Evolutionary conservation across 148 eudicot genomes (phyloP), one percentile per base, ranked within the genome.

Genomic region (Tetragonia tetragonoides): DNA sequence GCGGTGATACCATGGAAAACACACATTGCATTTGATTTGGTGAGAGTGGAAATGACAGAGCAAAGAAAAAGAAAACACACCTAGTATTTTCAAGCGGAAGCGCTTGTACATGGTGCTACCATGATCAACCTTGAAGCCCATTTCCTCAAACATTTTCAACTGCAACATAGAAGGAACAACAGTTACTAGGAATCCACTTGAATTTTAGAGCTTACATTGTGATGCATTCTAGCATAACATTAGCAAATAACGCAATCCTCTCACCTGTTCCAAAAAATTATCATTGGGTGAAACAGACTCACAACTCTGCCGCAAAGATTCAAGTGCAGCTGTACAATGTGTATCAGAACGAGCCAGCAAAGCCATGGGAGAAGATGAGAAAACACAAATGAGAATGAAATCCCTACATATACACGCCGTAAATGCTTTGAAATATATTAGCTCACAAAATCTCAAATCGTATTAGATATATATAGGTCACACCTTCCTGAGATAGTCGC

Each of bases 251-350:
- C 63, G 24, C 17, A 49, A 34, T 69, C 74, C 67, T 72, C 68
- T 82, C 79, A 91, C 98, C 97, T 94, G 98, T 54, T 94, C 97
- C 78, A 89, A 70, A 82, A 92, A 94, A 54, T 93, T 93, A 81
- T 95, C 99, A 77, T 95, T 95, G 67, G 98, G 99, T 84, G 92
- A 87, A 69, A 88, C 93, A 78, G 79, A 87, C 75, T 91, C 92
- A 74, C 87, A 89, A 84, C 97, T 86, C 82, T 90, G 83, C 68
- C 89, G 79, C 76, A 95, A 84, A 49, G 94, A 88, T 77, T 90
- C 92, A 72, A 95, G 85, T 12, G 97, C 99, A 90, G 80, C 99
- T 95, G 95, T 77, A 79, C 65, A 69, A 80, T 23, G 21, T 56
- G 70, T 54, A 66, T 68, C 47, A 68, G 66, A 79, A 49, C 21